phyloP scores from a whole-genome alignment of 2,329 filamentous ascomycete species.

The Scorias spongiosa region DNA sequence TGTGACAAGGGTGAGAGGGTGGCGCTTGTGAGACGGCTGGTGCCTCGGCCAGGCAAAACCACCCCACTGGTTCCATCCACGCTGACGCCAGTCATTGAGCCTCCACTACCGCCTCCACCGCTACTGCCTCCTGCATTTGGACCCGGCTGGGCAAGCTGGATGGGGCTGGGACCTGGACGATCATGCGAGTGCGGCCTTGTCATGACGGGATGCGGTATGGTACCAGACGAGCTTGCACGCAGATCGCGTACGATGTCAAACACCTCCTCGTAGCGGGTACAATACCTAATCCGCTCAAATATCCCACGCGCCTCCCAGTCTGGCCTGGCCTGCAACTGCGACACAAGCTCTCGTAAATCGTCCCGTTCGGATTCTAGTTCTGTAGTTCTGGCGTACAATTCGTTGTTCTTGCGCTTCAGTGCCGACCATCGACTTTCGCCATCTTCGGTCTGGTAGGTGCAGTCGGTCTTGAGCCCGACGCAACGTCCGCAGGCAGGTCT shows the following conservation, averaged over 20 bases:
- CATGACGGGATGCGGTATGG: neutral
- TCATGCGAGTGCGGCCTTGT: neutral
- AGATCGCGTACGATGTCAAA: neutral
- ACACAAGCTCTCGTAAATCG: conserved; percentile 14
- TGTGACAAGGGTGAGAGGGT: neutral
- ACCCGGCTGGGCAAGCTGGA: neutral
- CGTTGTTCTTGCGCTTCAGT: conserved; percentile 14
- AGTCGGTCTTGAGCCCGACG: conserved; percentile 15
- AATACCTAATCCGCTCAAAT: conserved; percentile 12
- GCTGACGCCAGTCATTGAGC: no score
- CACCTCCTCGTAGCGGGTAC: neutral
- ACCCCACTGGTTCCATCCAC: no score
- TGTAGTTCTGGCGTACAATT: conserved; percentile 8
- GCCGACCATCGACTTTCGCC: conserved; percentile 21
- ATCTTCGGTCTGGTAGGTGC: conserved; percentile 19
- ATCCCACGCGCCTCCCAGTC: conserved; percentile 16
- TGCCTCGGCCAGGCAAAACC: no score
- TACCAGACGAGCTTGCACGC: neutral
- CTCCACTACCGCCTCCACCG: neutral
- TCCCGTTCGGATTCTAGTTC: conserved; percentile 5
- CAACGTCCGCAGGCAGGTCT: conserved; percentile 18
- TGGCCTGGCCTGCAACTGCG: conserved; percentile 12
- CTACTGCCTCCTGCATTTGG: neutral
- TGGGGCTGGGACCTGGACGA: neutral
- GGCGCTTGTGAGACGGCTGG: no score